A percentile compares a stretch with the other conserved stretches of the same genome.
phyloP scores from a whole-genome alignment of 345 rosid genomes.

The Lepidium sativum region DNA sequence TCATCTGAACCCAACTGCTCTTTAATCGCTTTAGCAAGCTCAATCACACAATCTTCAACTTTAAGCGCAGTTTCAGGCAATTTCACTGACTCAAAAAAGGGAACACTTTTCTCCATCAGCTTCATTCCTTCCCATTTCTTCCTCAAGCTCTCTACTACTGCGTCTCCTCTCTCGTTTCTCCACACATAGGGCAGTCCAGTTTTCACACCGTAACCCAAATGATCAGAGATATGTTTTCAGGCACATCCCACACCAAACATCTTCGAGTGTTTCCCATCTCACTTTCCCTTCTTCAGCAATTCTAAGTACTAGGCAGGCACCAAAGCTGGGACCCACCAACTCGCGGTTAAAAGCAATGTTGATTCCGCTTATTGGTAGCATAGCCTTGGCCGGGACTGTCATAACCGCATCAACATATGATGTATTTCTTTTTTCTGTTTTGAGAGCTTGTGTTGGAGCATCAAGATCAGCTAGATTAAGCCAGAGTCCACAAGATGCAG shows the following conservation, averaged over 20 bases:
- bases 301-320: slow-evolving; percentile 75
- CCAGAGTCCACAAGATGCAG: slow-evolving; percentile 92
- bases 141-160: slow-evolving; percentile 72
- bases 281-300: slow-evolving; percentile 75
- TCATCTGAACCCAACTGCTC: slow-evolving; percentile 51
- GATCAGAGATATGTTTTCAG: slow-evolving; percentile 70
- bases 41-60: slow-evolving; percentile 62
- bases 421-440: slow-evolving; percentile 61
- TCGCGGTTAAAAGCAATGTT: slow-evolving; percentile 84
- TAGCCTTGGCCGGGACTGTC: slow-evolving; percentile 58
- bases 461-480: slow-evolving; percentile 83
- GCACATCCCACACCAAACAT: slow-evolving; percentile 93
- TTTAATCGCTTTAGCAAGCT: slow-evolving; percentile 57
- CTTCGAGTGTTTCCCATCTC: slow-evolving; percentile 95
- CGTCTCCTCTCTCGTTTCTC: slow-evolving; percentile 80
- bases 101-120: slow-evolving; percentile 85
- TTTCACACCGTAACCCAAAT: slow-evolving; percentile 79
- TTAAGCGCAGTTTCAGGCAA: slow-evolving; percentile 44
- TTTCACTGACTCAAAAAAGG: slow-evolving; percentile 67
- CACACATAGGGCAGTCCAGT: slow-evolving; percentile 82
- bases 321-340: slow-evolving; percentile 63
- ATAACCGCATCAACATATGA: slow-evolving; percentile 77
- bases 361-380: slow-evolving; percentile 84
- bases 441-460: slow-evolving; percentile 96
- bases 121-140: slow-evolving; percentile 98